Evolutionary conservation across 345 rosid genomes (phyloP).

Genomic region (Stellera chamaejasme): DNA sequence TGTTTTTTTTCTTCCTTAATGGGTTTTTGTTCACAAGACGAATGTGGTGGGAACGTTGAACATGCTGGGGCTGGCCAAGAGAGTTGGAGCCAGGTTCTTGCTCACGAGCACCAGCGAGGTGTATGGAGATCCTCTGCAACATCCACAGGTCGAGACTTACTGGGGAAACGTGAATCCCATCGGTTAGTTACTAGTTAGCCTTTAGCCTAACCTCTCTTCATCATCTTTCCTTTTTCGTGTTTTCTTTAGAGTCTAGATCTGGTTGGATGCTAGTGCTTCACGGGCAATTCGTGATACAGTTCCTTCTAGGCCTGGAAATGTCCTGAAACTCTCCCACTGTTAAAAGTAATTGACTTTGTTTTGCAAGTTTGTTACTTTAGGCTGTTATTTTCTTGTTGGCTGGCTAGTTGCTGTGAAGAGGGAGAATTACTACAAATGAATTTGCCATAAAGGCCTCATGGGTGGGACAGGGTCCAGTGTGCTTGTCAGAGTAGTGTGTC

Average conservation of each 20-base stretch:
- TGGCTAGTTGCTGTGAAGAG: too few relatives aligned
- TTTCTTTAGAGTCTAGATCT: slow-evolving; percentile 6
- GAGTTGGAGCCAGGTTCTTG: slow-evolving; percentile 87
- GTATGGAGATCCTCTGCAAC: slow-evolving; percentile 97
- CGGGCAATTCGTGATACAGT: slow-evolving; percentile 8
- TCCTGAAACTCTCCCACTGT: too few relatives aligned
- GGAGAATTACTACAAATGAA: too few relatives aligned
- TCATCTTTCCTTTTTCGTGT: background rate
- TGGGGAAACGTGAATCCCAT: slow-evolving; percentile 99
- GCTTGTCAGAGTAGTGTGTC: background rate
- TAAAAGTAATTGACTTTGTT: too few relatives aligned
- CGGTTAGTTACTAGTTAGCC: slow-evolving; percentile 39
- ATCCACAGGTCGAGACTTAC: slow-evolving; percentile 98
- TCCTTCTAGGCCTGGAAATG: background rate
- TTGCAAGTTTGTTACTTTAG: too few relatives aligned
- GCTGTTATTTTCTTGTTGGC: too few relatives aligned
- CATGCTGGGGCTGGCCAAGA: slow-evolving; percentile 92
- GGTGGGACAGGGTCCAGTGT: too few relatives aligned
- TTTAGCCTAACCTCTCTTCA: background rate
- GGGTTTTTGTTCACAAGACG: slow-evolving; percentile 45
- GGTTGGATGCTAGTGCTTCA: slow-evolving; percentile 1
- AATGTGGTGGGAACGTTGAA: slow-evolving; percentile 95
- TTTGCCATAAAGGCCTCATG: too few relatives aligned
- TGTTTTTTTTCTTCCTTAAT: slow-evolving; percentile 18
- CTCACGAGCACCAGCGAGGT: slow-evolving; percentile 98